Conservation (phyloP, 2,329 filamentous ascomycete genomes). For the Aureobasidium musti region DNA sequence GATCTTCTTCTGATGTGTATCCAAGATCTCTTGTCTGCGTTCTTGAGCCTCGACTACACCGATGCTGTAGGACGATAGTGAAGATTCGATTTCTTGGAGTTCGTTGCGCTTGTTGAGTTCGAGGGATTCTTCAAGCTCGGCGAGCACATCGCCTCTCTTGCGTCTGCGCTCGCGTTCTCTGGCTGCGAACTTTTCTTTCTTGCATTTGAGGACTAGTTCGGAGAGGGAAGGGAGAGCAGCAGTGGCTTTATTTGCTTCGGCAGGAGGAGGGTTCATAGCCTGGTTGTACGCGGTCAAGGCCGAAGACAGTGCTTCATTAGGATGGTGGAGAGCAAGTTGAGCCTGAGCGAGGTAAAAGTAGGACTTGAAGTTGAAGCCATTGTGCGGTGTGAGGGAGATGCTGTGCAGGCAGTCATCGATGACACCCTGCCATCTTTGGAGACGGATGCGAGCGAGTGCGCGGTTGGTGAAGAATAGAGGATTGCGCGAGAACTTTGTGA, state of each 20-base stretch:
- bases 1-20: conserved; percentile 46
- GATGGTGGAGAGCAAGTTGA: conserved; percentile 70
- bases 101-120: conserved; percentile 51
- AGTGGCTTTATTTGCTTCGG: conserved; percentile 49
- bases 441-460: conserved; percentile 76
- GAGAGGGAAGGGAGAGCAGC: conserved; percentile 56
- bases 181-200: conserved; percentile 82
- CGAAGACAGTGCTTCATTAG: conserved; percentile 69
- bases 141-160: conserved; percentile 60
- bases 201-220: conserved; percentile 72
- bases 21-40: conserved; percentile 52
- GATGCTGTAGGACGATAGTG: conserved; percentile 42
- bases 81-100: conserved; percentile 40
- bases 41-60: conserved; percentile 49
- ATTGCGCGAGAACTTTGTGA: conserved; percentile 75
- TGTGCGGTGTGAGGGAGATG: conserved; percentile 65
- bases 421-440: conserved; percentile 71
- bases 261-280: conserved; percentile 56
- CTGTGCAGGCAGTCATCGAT: conserved; percentile 76
- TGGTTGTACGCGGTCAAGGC: conserved; percentile 70
- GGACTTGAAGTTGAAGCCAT: conserved; percentile 65
- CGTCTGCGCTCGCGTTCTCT: conserved; percentile 64
- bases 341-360: conserved; percentile 81
- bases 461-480: conserved; percentile 85
- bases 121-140: conserved; percentile 59